A percentile compares a stretch with the other conserved stretches of the same genome.
phyloP scores from a whole-genome alignment of 106 monocot species.

The Allium fistulosum region DNA sequence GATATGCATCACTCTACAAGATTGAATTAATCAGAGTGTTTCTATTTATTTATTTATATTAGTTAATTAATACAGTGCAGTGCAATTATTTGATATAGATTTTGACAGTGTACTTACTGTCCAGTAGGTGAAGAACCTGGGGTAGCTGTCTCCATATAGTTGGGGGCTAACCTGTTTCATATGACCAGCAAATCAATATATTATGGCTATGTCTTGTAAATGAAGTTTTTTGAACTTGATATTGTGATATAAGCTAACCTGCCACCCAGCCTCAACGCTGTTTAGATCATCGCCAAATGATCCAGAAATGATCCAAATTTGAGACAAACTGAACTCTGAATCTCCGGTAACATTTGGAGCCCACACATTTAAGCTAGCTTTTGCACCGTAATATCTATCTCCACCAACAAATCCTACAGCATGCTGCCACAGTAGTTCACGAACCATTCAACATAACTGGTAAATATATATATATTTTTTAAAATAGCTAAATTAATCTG shows the following conservation, averaged over 20 bases:
- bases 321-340: constrained; percentile 71
- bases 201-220: not conserved
- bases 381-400: constrained; percentile 55
- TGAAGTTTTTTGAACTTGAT: not conserved
- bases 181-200: not conserved
- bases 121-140: constrained; percentile 87
- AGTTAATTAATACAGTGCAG: not conserved
- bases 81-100: not conserved
- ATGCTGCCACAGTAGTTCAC: constrained; percentile 32
- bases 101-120: constrained; percentile 24
- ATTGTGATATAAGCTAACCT: constrained; percentile 18
- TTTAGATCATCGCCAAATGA: constrained; percentile 62
- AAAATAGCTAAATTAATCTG: not conserved
- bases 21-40: not conserved
- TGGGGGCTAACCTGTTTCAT: constrained; percentile 56
- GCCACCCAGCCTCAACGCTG: constrained; percentile 83
- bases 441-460: not conserved
- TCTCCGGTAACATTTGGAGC: constrained; percentile 36
- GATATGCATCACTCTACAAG: constrained; percentile 15
- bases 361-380: constrained; percentile 72
- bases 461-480: not conserved
- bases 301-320: constrained; percentile 78
- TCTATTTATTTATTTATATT: not conserved
- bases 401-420: constrained; percentile 62
- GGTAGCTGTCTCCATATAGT: constrained; percentile 52